Percentiles rank a stretch among this genome's conserved stretches.
These are phyloP conservation scores for Pichia sp. DNA, from an alignment of 1,139 yeast species.

Conservation along the genomic window DNA sequence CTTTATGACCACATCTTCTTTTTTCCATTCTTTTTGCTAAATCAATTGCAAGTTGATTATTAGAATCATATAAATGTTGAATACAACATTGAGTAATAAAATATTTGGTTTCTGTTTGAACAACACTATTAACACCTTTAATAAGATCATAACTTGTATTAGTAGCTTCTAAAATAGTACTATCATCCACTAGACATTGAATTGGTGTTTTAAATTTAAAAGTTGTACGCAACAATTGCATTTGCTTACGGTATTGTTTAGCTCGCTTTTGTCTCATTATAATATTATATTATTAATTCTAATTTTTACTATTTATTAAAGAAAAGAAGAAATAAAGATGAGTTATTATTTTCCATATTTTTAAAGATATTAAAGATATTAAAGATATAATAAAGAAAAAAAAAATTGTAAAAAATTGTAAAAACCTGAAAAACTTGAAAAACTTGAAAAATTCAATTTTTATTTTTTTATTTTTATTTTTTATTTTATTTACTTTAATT, in stretches of 20 bases:
- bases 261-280: slow-evolving; percentile 93
- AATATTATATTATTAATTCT: too few species aligned
- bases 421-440: too few species aligned
- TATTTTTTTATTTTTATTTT: too few species aligned
- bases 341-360: too few species aligned
- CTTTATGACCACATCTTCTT: slow-evolving; percentile 54
- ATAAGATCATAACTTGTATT: slow-evolving; percentile 63
- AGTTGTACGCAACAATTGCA: slow-evolving; percentile 73
- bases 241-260: slow-evolving; percentile 86
- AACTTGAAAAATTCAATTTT: too few species aligned
- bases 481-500: too few species aligned
- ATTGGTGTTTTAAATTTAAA: slow-evolving; percentile 93
- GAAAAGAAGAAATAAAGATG: too few species aligned
- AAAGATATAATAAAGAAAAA: too few species aligned
- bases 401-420: too few species aligned
- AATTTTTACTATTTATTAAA: too few species aligned
- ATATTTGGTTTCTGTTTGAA: slow-evolving; percentile 84
- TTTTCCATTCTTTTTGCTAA: slow-evolving; percentile 75
- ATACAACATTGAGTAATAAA: slow-evolving; percentile 96
- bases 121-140: slow-evolving; percentile 73
- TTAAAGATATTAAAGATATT: too few species aligned
- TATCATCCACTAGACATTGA: slow-evolving; percentile 82
- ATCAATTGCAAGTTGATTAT: slow-evolving; percentile 67
- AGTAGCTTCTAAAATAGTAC: slow-evolving; percentile 59
- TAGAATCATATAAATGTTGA: slow-evolving; percentile 69